Evolutionary conservation across 2,329 filamentous ascomycete species (phyloP).

Genomic region (Phyllosticta citrichinensis): DNA sequence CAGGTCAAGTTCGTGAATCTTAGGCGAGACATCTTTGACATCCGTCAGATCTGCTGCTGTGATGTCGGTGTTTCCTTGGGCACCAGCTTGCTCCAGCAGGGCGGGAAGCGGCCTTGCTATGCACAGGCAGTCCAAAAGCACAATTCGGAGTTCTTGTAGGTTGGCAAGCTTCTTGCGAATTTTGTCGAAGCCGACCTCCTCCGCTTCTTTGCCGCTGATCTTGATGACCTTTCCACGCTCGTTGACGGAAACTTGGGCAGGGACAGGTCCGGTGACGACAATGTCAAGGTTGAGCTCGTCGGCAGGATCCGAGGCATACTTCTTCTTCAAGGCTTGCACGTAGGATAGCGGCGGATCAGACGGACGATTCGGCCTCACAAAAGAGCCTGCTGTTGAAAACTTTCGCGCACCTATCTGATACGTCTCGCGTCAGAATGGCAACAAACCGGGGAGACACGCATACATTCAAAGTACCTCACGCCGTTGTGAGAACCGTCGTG

Average conservation of each 20-base stretch:
- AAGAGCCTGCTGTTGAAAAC: conserved; percentile 67
- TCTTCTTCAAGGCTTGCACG: conserved; percentile 66
- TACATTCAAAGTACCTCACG: conserved; percentile 73
- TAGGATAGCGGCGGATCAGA: conserved; percentile 62
- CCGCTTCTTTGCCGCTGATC: conserved; percentile 72
- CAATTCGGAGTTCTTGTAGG: conserved; percentile 66
- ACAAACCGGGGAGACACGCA: background rate
- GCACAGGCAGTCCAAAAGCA: conserved; percentile 69
- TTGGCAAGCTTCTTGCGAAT: conserved; percentile 70
- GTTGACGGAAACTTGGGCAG: conserved; percentile 17
- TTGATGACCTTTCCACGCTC: conserved; percentile 45
- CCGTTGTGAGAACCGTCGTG: conserved; percentile 79
- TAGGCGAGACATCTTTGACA: conserved; percentile 48
- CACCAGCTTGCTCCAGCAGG: conserved; percentile 17
- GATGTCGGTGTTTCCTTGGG: conserved; percentile 16
- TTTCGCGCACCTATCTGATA: conserved; percentile 49
- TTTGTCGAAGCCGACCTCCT: conserved; percentile 94
- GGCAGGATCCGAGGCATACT: conserved; percentile 59
- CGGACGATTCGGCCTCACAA: conserved; percentile 68
- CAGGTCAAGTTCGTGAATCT: conserved; percentile 65
- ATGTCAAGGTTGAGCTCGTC: conserved; percentile 1
- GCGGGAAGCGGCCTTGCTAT: conserved; percentile 38
- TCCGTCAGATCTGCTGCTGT: conserved; percentile 29
- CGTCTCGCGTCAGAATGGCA: conserved; percentile 4
- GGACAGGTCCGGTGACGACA: conserved; percentile 9